These are phyloP conservation scores for Scutellaria minor DNA, from an alignment of 257 asterid genomes.

Conservation along the genomic window DNA sequence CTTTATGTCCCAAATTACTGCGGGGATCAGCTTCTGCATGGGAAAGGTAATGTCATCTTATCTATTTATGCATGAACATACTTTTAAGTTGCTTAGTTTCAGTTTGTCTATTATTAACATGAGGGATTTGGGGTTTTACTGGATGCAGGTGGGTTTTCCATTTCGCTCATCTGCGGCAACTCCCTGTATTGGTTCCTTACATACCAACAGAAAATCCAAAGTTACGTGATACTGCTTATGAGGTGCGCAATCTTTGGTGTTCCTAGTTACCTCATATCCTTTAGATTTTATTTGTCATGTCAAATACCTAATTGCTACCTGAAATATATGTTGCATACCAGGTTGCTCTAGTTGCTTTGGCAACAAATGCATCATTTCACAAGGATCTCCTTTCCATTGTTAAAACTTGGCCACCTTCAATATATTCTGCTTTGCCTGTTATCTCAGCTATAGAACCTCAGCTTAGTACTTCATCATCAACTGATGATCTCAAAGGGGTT, in stretches of 20 bases:
- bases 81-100: slow-evolving; percentile 18
- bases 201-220: slow-evolving; percentile 96
- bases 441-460: slow-evolving; percentile 97
- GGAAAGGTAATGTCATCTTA: slow-evolving; percentile 74
- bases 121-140: slow-evolving; percentile 27
- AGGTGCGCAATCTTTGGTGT: slow-evolving; percentile 57
- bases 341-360: slow-evolving; percentile 98
- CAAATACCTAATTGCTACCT: slow-evolving; percentile 18
- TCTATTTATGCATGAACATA: slow-evolving; percentile 6
- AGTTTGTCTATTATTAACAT: slow-evolving; percentile 26
- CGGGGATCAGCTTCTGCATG: slow-evolving; percentile 96
- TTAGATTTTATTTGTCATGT: slow-evolving; percentile 14
- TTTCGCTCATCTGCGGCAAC: slow-evolving; percentile 98
- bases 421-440: slow-evolving; percentile 82
- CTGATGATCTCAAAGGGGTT: slow-evolving; percentile 89
- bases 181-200: slow-evolving; percentile 94
- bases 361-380: slow-evolving; percentile 87
- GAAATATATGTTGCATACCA: slow-evolving; percentile 42
- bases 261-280: not conserved
- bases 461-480: slow-evolving; percentile 79
- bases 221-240: slow-evolving; percentile 96
- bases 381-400: slow-evolving; percentile 87
- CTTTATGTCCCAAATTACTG: slow-evolving; percentile 89
- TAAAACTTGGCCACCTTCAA: slow-evolving; percentile 82
- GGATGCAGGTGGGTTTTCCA: slow-evolving; percentile 92